Percentiles rank a stretch among this genome's conserved stretches.
phyloP scores from a whole-genome alignment of 345 rosid genomes.

The Brassica rapa region DNA sequence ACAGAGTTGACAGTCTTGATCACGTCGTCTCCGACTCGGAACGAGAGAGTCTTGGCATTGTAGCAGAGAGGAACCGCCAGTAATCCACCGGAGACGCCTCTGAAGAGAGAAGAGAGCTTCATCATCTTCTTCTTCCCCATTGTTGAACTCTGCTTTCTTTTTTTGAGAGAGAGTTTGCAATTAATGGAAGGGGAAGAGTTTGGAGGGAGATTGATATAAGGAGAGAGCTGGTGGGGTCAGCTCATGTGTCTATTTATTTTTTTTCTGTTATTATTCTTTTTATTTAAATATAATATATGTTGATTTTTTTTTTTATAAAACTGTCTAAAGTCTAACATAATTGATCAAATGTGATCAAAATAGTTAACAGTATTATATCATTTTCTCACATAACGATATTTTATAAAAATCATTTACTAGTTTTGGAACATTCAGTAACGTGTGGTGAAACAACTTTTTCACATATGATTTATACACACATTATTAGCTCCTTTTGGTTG shows the following conservation, averaged over 20 bases:
- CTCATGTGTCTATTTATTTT: background rate
- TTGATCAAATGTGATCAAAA: background rate
- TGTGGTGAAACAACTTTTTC: background rate
- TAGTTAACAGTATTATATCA: background rate
- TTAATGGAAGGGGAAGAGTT: conserved; percentile 24
- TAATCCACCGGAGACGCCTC: conserved; percentile 33
- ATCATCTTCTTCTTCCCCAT: conserved; percentile 51
- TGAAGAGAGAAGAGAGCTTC: conserved; percentile 58
- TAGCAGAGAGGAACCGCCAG: conserved; percentile 72
- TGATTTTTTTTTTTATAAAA: background rate
- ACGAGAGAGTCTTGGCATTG: conserved; percentile 70
- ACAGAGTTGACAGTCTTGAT: conserved; percentile 81
- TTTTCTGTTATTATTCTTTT: background rate
- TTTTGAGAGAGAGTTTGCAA: background rate
- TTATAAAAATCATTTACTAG: background rate
- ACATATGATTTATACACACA: background rate
- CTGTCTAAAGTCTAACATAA: background rate
- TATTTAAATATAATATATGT: background rate
- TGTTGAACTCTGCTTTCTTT: background rate
- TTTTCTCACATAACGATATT: no score
- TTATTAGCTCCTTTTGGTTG: conserved; percentile 9
- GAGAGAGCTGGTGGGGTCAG: background rate
- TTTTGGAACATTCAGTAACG: background rate
- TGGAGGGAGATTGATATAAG: conserved; percentile 7
- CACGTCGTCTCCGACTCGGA: conserved; percentile 54